Evolutionary conservation across 352 stramenopile species (phyloP), one percentile per base, ranked within the genome.

Genomic region (Pythium inflatum): DNA sequence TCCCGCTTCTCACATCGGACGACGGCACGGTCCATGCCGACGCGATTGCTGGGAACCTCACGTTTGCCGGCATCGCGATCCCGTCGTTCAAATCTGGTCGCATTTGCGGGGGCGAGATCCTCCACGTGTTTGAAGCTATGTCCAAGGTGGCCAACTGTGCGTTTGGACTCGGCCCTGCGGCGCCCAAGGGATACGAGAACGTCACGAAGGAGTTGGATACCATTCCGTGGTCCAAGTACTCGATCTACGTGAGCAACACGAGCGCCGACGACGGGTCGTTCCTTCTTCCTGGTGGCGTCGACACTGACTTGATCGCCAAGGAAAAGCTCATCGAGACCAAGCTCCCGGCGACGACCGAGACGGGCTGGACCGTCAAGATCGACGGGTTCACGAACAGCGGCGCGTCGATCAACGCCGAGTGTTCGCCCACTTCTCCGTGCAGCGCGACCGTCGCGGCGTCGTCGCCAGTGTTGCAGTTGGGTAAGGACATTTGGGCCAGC

Each of bases 201-300:
- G 16, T 24, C 31, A 24, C 53, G 7, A 12, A 20, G 5, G 22
- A 20, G 33, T 22, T 66, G 18, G 43, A 56, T 36, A 38, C 30
- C 7, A 28, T 66, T 27, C 59, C 59, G n/a, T 66, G 59, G 59
- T 58, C 59, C 59, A 66, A 57, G 45, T 66, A 58, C 59, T 66
- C 59, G 30, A 46, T 66, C 33, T 48, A 43, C 45, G 45, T 66
- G 11, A 57, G 45, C 18, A 56, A 66, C 33, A 33, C 20, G 2
- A 4, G 18, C 25, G 9, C 8, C 3, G 59, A 66, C 2, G 14
- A n/a, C n/a, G 59, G 59, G 5, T 66, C 46, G 12, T 66, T 66
- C 33, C 22, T 58, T 18, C 46, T 58, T 22, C 28, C 22, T 3
- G 46, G 59, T 18, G 59, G 46, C 24, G 33, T 56, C 13, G 59